Base-by-base conservation (phyloP, 805 yeast species). In the Yueomyces sp. region DNA sequence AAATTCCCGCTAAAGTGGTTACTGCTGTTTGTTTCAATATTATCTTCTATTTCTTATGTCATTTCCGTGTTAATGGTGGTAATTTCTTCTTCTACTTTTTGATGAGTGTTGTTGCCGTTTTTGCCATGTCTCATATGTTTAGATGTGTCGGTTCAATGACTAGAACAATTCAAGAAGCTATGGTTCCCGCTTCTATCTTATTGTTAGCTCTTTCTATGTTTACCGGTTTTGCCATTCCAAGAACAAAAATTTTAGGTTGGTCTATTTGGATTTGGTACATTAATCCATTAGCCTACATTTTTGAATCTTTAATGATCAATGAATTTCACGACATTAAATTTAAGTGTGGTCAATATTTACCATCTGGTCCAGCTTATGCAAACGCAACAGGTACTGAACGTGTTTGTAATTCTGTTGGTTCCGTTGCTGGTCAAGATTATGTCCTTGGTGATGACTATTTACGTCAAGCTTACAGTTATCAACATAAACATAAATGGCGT, bases 81-180 rank as follows among this genome's bases (percentile, higher is more conserved):
- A 62, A 63, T 38, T 78, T 77, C 65, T 78, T 76, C 63, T 68
- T 72, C 50, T 77, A 68, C 52, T 54, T 67, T 46, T 53, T 78
- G 45, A 56, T 73, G 40, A 66, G 66, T 40, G 51, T 67, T 40
- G 47, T 64, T 30, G 60, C 72, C 26, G 70, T 78, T 11, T 59
- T 75, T 46, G 56, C 69, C n/a, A 75, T 77, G 81, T 72, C 79
- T 1, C 77, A 73, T 53, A 49, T 76, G 36, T 67, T 67, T 45
- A 59, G 72, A 53, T 55, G 64, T 26, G 59, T 68, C 43, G 73
- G 70, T 52, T 62, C 72, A 9, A 54, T 59, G n/a, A 53, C 66
- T 1, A 63, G 54, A 26, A 52, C 69, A 2, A 46, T 69, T 28
- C 53, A 69, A 2, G 62, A 62, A 40, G 70, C 74, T 4, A 68